Evolutionary conservation across 2,329 filamentous ascomycete species (phyloP).

Genomic region (Tolypocladium amazonense): DNA sequence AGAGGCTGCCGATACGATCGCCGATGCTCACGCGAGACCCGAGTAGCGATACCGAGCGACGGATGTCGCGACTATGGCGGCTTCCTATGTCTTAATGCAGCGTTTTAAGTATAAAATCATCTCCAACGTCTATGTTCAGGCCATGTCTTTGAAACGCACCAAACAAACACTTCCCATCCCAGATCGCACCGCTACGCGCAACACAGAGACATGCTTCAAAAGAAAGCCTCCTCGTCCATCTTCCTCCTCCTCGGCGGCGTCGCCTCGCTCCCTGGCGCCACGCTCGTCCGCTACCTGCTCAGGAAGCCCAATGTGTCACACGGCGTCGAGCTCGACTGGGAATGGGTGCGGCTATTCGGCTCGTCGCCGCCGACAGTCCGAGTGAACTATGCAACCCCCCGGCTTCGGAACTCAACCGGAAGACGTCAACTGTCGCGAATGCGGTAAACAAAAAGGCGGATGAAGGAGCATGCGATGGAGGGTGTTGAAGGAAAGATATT

Average conservation of each 20-base stretch:
- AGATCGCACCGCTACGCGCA: not conserved
- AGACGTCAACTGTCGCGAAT: not conserved
- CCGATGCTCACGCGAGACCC: not conserved
- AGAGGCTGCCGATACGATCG: not conserved
- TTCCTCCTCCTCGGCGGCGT: not conserved
- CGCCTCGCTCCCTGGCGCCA: not conserved
- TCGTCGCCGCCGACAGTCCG: not conserved
- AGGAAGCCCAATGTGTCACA: not conserved
- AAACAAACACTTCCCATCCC: not conserved
- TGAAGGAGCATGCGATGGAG: too few species aligned
- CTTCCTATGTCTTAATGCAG: not conserved
- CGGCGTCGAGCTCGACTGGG: not conserved
- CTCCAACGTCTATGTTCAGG: not conserved
- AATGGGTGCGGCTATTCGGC: not conserved
- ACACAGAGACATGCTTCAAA: not conserved
- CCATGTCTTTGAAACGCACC: not conserved
- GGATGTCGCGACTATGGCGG: not conserved
- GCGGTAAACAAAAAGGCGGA: not conserved
- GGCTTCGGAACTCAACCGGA: not conserved
- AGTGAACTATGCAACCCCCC: not conserved
- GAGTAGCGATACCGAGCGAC: not conserved
- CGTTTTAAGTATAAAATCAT: not conserved
- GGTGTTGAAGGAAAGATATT: too few species aligned
- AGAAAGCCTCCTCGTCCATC: not conserved
- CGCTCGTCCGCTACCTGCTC: not conserved